These are phyloP conservation scores for Fusarium chlamydosporum DNA, from an alignment of 2,329 filamentous ascomycete genomes.

Conservation along the genomic window DNA sequence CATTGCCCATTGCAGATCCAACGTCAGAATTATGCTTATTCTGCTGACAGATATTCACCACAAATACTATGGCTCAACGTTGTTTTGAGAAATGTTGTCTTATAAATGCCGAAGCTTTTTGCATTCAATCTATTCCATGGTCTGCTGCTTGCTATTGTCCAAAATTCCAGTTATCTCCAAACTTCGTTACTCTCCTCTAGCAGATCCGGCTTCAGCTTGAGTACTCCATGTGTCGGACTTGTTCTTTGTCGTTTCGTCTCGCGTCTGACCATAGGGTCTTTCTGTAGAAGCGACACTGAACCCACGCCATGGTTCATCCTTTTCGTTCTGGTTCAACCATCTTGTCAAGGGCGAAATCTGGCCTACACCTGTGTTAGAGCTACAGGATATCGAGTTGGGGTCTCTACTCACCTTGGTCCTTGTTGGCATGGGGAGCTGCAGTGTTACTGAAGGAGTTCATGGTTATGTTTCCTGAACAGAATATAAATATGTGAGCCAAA, in stretches of 20 bases:
- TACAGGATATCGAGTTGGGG: fast-evolving
- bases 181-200: fast-evolving
- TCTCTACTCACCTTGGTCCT: background rate
- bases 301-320: slow-evolving; percentile 1
- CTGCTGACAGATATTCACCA: background rate
- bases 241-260: fast-evolving
- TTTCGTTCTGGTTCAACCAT: background rate
- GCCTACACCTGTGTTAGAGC: fast-evolving
- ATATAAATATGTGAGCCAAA: background rate
- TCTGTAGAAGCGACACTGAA: background rate
- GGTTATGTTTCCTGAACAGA: no score
- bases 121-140: background rate
- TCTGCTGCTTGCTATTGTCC: no score
- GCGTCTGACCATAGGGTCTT: fast-evolving
- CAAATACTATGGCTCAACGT: no score
- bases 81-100: background rate
- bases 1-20: background rate
- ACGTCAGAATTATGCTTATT: background rate
- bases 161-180: no score
- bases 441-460: background rate
- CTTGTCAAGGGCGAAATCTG: background rate
- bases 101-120: fast-evolving
- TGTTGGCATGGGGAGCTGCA: no score
- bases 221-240: background rate
- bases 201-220: background rate